Evolutionary conservation across 768 basidiomycete genomes (phyloP).

Genomic region (Holtermanniella nyarrowii): DNA sequence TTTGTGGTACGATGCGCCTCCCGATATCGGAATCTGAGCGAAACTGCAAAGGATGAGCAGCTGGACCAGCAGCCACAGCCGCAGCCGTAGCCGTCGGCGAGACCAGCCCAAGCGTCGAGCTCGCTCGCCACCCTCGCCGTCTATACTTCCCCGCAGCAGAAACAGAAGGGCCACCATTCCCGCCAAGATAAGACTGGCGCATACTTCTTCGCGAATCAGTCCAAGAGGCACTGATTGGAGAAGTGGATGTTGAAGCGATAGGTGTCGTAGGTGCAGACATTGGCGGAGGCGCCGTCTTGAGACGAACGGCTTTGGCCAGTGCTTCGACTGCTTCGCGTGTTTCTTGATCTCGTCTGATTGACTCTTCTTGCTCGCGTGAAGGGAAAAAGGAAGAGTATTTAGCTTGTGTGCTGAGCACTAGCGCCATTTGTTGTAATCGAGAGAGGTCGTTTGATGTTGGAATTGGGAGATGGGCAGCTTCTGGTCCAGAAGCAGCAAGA

Average conservation of each 20-base stretch:
- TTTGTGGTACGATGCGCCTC: background rate
- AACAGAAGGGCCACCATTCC: slow-evolving; percentile 13
- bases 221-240: background rate
- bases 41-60: background rate
- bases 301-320: slow-evolving; percentile 22
- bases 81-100: too few relatives aligned
- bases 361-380: background rate
- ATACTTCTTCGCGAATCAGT: background rate
- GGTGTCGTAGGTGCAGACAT: background rate
- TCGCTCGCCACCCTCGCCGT: slow-evolving; percentile 26
- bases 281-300: slow-evolving; percentile 5
- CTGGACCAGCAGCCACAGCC: too few relatives aligned
- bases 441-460: slow-evolving; percentile 25
- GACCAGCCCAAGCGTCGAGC: slow-evolving; percentile 1
- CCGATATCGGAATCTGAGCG: background rate
- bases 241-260: background rate
- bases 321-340: slow-evolving; percentile 23
- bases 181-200: background rate
- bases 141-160: slow-evolving; percentile 19
- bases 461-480: slow-evolving; percentile 2
- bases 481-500: slow-evolving; percentile 9
- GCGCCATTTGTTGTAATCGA: slow-evolving; percentile 31
- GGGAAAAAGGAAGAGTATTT: slow-evolving; percentile 26
- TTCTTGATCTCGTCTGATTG: slow-evolving; percentile 17
- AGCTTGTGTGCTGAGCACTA: slow-evolving; percentile 37